These are phyloP conservation scores for Priceomyces melissophilus DNA, from an alignment of 805 yeast genomes.

Conservation along the genomic window DNA sequence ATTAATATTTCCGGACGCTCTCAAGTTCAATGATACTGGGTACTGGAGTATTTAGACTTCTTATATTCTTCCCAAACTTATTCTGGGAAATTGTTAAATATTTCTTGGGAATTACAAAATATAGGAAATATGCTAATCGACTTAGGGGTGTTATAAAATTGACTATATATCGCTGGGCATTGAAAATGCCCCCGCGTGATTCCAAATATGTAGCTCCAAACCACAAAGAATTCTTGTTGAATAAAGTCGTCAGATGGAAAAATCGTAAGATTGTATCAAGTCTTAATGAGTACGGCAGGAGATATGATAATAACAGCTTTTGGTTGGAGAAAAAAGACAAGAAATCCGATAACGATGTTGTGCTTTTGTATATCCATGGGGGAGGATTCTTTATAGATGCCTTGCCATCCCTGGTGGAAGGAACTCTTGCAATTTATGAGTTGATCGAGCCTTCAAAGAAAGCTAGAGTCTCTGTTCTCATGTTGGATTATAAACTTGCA, in stretches of 20 bases:
- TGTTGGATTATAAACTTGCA: conserved; percentile 30
- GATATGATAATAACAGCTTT: conserved; percentile 24
- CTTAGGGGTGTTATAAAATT: conserved; percentile 12
- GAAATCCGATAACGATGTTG: conserved; percentile 23
- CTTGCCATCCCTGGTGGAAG: conserved; percentile 21
- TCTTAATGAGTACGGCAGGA: conserved; percentile 31
- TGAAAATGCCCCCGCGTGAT: conserved; percentile 13
- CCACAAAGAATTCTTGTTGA: conserved; percentile 10
- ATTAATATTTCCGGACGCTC: too few species aligned
- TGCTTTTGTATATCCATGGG: conserved; percentile 36
- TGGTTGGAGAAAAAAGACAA: conserved; percentile 33
- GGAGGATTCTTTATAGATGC: conserved; percentile 18
- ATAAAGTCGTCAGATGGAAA: conserved; percentile 5
- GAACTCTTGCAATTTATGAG: conserved; percentile 24
- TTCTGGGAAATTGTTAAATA: neutral
- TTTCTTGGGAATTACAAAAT: conserved; percentile 12
- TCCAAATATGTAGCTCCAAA: conserved; percentile 7
- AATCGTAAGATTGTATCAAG: conserved; percentile 3
- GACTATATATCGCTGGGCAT: conserved; percentile 12
- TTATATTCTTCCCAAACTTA: neutral
- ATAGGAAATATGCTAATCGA: conserved; percentile 11
- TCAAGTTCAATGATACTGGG: neutral
- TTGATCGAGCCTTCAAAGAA: conserved; percentile 21
- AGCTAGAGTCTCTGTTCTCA: conserved; percentile 20
- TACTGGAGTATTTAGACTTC: neutral